Evolutionary conservation across 495 filamentous ascomycete genomes (phyloP), one percentile per base, ranked within the genome.

Genomic region (Xylaria scruposa): DNA sequence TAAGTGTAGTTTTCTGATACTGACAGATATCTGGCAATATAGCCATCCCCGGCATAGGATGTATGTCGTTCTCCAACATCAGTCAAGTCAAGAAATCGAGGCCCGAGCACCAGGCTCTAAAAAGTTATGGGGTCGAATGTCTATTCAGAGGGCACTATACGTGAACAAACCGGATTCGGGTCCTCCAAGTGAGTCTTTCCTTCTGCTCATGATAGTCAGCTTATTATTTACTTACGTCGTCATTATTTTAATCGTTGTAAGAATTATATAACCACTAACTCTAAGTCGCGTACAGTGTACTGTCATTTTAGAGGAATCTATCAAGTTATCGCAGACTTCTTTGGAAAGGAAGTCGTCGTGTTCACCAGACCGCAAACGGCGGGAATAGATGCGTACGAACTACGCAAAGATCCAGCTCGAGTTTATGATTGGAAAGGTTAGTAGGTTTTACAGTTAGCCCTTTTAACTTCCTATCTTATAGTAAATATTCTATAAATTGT

Each of bases 301-400:
- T 60, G 58, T 60, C 31, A 60, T 36, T 60, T 60, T 33, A 38
- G 3, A 17, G 58, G 58, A 10, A 60, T 60, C 3, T 21, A n/a
- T 60, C 58, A 60, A 40, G 58, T 60, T 60, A 60, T 60, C 17
- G 58, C 58, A 17, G 58, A 60, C 19, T 60, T 60, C 33, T 60
- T 60, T 13, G 58, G 58, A 4, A 60, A 60, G 13, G 58, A 60
- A 60, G 31, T 60, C 0, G 33, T 60, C 17, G 58, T 60, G 6
- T 60, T 60, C 15, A 38, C 15, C n/a, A 60, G 58, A 59, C 26
- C 4, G 0, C 4, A 12, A 12, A 10, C 0, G 13, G 51, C 19
- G 4, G 26, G 1, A 6, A 33, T 15, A 6, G 5, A 6, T 4
- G 1, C 3, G 9, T 4, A 19, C 6, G 4, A 38, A 0, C 8